Percentiles rank a stretch among this genome's conserved stretches.
Conservation (phyloP, 352 stramenopile species). For the Pythium dissotocum region DNA sequence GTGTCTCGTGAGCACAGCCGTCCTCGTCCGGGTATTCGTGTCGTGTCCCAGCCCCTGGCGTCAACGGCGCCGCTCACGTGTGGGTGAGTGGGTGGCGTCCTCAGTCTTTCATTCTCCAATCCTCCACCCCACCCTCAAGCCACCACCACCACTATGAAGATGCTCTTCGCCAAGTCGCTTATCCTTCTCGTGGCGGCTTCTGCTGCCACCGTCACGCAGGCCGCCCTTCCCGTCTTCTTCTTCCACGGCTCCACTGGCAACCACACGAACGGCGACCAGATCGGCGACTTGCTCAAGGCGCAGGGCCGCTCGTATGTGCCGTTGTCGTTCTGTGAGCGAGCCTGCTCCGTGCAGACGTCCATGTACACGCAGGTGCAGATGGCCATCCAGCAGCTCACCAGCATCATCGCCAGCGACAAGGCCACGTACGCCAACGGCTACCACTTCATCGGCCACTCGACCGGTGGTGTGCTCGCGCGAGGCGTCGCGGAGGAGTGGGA, state of each 20-base stretch:
- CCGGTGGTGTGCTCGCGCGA: slow-evolving; percentile 36
- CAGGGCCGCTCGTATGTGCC: slow-evolving; percentile 33
- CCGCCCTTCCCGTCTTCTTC: slow-evolving; percentile 42
- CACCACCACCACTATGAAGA: no score
- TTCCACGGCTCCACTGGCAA: slow-evolving; percentile 45
- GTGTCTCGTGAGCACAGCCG: no score
- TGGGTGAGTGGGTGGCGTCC: no score
- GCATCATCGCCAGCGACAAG: slow-evolving; percentile 27
- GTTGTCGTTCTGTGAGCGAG: slow-evolving; percentile 36
- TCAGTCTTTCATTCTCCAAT: no score
- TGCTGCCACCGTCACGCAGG: neutral
- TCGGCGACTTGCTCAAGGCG: slow-evolving; percentile 33
- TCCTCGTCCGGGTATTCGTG: no score
- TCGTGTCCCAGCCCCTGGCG: no score
- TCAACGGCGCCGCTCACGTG: no score
- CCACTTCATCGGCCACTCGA: slow-evolving; percentile 46
- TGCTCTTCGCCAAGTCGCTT: neutral
- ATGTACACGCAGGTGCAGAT: slow-evolving; percentile 39
- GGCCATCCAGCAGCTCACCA: slow-evolving; percentile 40
- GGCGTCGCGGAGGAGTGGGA: slow-evolving; percentile 54
- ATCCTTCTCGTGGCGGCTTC: neutral
- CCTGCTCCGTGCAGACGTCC: slow-evolving; percentile 30
- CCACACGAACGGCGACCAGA: slow-evolving; percentile 28
- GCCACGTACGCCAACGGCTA: slow-evolving; percentile 40
- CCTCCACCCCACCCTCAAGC: no score